Percentiles rank a stretch among this genome's conserved stretches.
phyloP scores from a whole-genome alignment of 2,329 filamentous ascomycete species.

The Zopfia rhizophila region DNA sequence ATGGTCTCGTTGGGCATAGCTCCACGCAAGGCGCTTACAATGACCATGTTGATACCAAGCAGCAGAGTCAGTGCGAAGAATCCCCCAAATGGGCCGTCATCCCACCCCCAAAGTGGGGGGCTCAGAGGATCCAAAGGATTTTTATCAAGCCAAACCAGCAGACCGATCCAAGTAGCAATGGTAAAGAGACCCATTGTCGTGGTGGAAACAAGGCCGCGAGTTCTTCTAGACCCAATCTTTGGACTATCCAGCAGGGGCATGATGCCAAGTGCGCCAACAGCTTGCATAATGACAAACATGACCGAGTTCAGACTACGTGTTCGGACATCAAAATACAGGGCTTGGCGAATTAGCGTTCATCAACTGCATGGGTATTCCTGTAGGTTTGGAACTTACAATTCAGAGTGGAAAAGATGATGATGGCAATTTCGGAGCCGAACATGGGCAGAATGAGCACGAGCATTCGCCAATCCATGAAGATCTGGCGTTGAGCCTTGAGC shows the following conservation, averaged over 20 bases:
- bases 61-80: conserved; percentile 8
- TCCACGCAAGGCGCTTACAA: conserved; percentile 2
- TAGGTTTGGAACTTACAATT: conserved; percentile 16
- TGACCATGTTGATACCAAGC: conserved; percentile 9
- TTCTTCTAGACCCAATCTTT: conserved; percentile 18
- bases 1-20: too few relatives aligned
- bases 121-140: conserved; percentile 21
- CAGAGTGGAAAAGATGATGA: conserved; percentile 24
- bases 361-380: not conserved
- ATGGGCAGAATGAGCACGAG: conserved; percentile 23
- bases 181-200: conserved; percentile 11
- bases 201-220: conserved; percentile 13
- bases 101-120: conserved; percentile 3
- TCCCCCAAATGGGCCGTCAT: conserved; percentile 3
- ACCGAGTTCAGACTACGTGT: conserved; percentile 21
- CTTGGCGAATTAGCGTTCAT: conserved; percentile 7
- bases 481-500: conserved; percentile 19
- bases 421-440: conserved; percentile 20
- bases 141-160: conserved; percentile 21
- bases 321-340: conserved; percentile 22
- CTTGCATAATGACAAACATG: conserved; percentile 22
- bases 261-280: conserved; percentile 14
- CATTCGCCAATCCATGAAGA: conserved; percentile 22
- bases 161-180: conserved; percentile 22
- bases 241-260: conserved; percentile 15